Base-by-base conservation (phyloP, 2,329 filamentous ascomycete species). In the Bertia moriformis region DNA sequence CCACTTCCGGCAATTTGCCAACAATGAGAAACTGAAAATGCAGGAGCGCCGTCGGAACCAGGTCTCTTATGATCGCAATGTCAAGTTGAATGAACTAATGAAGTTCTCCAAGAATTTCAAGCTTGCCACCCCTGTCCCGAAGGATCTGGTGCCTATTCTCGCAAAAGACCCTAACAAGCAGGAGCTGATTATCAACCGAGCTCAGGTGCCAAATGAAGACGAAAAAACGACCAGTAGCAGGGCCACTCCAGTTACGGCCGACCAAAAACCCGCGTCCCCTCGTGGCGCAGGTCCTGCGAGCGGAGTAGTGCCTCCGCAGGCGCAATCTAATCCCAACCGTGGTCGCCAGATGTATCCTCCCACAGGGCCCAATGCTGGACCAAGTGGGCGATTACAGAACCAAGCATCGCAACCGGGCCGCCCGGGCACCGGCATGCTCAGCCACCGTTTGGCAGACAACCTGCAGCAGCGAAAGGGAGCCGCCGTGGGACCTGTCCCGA, bases 71-170 rank as follows among this genome's bases (percentile, higher is more conserved):
- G 78, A 80, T 50, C 77, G 78, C 46, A 73, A 71, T 18, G 67
- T 79, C 41, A 80, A 79, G 51, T 56, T 82, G 33, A 80, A 80
- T 47, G 77, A 82, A 51, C 54, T 82, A 35, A 76, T 78, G 62
- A 80, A 78, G 48, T 82, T 82, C 49, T 74, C 77, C 0, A 65
- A 72, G 46, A 79, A 73, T 50, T 82, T 82, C 61, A 81, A 80
- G 52, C 63, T 82, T 17, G 69, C 69, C 45, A 80, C 75, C 14
- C 73, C 74, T 12, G 74, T 82, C 27, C 77, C 77, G 3, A 69
- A 70, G 41, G 77, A 82, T 52, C 54, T 82, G 38, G 73, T 82
- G 4, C 76, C 77, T 1, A 82, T 82, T 38, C 59, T 82, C 14
- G 76, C 77, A 39, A 82, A 82, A 52, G 77, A 81, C 48, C 72